Conservation (phyloP, 441 rosid species). For the Aquilaria agallochum region DNA sequence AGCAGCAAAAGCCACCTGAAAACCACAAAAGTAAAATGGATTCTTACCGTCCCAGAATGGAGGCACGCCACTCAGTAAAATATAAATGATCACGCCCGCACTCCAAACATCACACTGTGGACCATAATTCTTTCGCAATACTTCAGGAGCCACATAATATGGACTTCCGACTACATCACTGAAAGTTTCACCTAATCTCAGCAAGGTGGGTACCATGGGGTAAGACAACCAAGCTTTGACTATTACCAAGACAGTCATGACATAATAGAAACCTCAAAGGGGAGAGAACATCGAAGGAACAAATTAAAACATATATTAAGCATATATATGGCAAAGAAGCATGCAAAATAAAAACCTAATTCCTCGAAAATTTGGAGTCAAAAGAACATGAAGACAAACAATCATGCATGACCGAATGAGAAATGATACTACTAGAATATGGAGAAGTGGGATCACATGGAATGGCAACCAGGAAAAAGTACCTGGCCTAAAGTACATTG, state of each 20-base stretch:
- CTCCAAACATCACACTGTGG: conserved; percentile 97
- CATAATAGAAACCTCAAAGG: too few relatives aligned
- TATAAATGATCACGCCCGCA: conserved; percentile 93
- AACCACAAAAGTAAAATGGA: conserved; percentile 7
- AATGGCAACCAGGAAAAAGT: neutral
- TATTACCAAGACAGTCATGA: neutral
- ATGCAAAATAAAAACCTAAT: neutral
- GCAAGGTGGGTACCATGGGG: neutral
- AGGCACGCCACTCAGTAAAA: conserved; percentile 87
- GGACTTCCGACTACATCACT: conserved; percentile 95
- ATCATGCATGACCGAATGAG: neutral
- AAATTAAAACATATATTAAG: neutral
- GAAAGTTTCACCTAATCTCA: conserved; percentile 67
- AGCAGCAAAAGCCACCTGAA: conserved; percentile 3
- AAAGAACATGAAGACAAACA: neutral
- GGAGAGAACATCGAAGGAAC: neutral
- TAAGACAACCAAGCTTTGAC: neutral
- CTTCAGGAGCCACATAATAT: conserved; percentile 97
- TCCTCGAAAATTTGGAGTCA: neutral
- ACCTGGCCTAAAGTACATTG: conserved; percentile 94
- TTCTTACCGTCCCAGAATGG: conserved; percentile 97
- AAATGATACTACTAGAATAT: too few relatives aligned
- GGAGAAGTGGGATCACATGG: too few relatives aligned
- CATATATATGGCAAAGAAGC: neutral
- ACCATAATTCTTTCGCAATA: conserved; percentile 77